Base-by-base conservation (phyloP, 2,329 filamentous ascomycete species). In the Epicoccum sorghinum region DNA sequence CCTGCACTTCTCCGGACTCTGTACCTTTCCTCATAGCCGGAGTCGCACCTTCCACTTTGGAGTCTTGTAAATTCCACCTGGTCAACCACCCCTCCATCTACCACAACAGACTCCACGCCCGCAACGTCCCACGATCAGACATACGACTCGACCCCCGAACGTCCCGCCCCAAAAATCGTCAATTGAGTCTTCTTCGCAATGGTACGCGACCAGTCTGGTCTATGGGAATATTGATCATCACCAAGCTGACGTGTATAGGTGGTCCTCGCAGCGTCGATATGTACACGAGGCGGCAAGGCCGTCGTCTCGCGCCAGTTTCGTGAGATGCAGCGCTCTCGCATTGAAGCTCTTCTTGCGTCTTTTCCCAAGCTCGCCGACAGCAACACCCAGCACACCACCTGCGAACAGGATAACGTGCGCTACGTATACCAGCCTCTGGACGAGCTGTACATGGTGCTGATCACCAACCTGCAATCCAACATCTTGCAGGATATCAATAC, bases 401-500 rank as follows among this genome's bases (percentile, higher is more conserved):
- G 98, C 69, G 95, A 99, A 79, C 93, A 98, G 79, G 96, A 99
- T 81, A 98, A 96, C 81, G 95, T 99, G 72, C 93, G 95, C 80
- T 99, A 97, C 75, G 95, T 99, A 55, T 99, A 99, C 82, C 95
- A 99, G 77, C 96, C 95, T 57, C 85, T 99, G 62, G 96, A 99
- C 79, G 96, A 99, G 82, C 88, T 99, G 62, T 99, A 99, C 85
- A 98, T 99, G 86, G 93, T 99, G 64, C 87, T 99, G 71, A 98
- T 99, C 79, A 99, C 96, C 77, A 99, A 99, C 83, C 90, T 92
- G 69, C 95, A 98, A 82, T 98, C 93, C 77, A 99, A 99, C 79
- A 99, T 99, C 66, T 85, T 99, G 46, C 95, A 99, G 80, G 95
- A 99, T 78, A 99, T 99, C 77, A 95, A 98, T 79, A 96, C 95